Percentiles rank a stretch among this genome's conserved stretches.
phyloP scores from a whole-genome alignment of 257 asterid species.

The Handroanthus guayacan region DNA sequence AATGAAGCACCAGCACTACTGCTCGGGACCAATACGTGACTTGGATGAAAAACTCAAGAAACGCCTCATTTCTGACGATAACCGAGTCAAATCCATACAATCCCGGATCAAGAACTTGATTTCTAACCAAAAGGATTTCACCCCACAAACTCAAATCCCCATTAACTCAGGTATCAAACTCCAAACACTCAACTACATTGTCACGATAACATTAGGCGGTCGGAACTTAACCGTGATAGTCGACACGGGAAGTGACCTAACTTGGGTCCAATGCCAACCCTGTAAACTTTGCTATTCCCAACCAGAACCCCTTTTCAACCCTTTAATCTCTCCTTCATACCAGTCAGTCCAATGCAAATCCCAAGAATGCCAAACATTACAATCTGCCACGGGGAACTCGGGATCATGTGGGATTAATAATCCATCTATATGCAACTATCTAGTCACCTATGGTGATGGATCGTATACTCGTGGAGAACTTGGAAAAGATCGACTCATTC shows the following conservation, averaged over 20 bases:
- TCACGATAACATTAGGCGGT: constrained; percentile 62
- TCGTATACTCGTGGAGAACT: constrained; percentile 79
- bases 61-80: constrained; percentile 45
- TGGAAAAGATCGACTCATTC: constrained; percentile 57
- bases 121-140: constrained; percentile 41
- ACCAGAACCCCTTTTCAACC: constrained; percentile 81
- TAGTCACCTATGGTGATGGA: constrained; percentile 85
- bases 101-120: constrained; percentile 46
- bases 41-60: constrained; percentile 44
- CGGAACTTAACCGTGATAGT: constrained; percentile 73
- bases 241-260: constrained; percentile 87
- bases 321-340: constrained; percentile 63
- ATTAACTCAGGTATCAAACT: constrained; percentile 65
- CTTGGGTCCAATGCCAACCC: constrained; percentile 96
- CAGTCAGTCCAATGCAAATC: constrained; percentile 65
- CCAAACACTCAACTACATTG: constrained; percentile 86
- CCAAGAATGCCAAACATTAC: constrained; percentile 62
- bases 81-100: constrained; percentile 70
- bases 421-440: constrained; percentile 55
- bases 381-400: constrained; percentile 59
- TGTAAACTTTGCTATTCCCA: constrained; percentile 75
- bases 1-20: constrained; percentile 68
- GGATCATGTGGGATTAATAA: constrained; percentile 54
- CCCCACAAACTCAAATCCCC: constrained; percentile 58
- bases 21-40: constrained; percentile 43